Evolutionary conservation across 495 filamentous ascomycete genomes (phyloP), one percentile per base, ranked within the genome.

Genomic region (Poronia punctata): DNA sequence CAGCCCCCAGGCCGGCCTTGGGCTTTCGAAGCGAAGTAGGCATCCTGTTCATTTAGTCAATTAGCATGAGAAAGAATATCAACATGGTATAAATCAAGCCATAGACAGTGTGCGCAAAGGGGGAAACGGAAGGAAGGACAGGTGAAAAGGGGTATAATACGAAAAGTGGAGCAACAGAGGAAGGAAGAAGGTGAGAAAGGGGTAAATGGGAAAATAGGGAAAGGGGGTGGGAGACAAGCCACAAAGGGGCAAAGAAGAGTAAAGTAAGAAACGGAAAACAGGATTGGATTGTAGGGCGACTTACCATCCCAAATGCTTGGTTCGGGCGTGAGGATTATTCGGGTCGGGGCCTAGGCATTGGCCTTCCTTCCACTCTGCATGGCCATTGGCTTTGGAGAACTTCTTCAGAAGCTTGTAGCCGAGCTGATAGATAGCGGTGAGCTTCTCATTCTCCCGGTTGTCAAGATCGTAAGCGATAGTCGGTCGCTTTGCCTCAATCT

Each of bases 1-100:
- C 40, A 14, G 40, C 31, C n/a, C 40, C 40, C n/a, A 43, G 40
- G 17, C 40, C 40, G 29, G 40, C 40, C 17, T 30, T 43, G 18
- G n/a, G 4, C 16, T 14, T 35, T 3, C 32, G 40, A 2, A 22
- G 16, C 30, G 21, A 27, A 6, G 24, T 33, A 3, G 40, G 23
- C 7, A 35, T 25, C 40, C 40, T 35, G 5, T 18, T 27, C n/a
- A n/a, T n/a, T n/a, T n/a, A n/a, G n/a, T n/a, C n/a, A n/a, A n/a
- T n/a, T n/a, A n/a, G n/a, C n/a, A n/a, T n/a, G n/a, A n/a, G n/a
- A n/a, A n/a, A n/a, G n/a, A n/a, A 26, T 24, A 7, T 24, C 10
- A 14, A 1, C 9, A 31, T 3, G 32, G 27, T 27, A 28, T 8
- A n/a, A 22, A 5, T 22, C 2, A 2, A 22, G 11, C n/a, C 23